phyloP scores from a whole-genome alignment of 2,329 filamentous ascomycete genomes.

The Shiraia bambusicola region DNA sequence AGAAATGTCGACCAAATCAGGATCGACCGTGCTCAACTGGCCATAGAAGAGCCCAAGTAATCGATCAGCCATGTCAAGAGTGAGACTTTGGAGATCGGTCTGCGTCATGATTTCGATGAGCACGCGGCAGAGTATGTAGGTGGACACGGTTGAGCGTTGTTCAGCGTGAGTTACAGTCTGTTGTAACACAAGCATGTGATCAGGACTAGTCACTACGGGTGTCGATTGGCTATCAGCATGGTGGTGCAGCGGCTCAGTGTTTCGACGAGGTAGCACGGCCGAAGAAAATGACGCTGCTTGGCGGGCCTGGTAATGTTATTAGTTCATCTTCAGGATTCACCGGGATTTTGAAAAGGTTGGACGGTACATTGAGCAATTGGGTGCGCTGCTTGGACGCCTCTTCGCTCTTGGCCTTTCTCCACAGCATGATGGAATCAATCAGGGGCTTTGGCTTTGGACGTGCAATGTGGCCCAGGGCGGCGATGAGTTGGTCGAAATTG shows the following conservation, averaged over 20 bases:
- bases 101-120: slow-evolving; percentile 92
- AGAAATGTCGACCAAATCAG: slow-evolving; percentile 75
- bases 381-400: slow-evolving; percentile 57
- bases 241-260: slow-evolving; percentile 38
- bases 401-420: slow-evolving; percentile 95
- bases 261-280: slow-evolving; percentile 37
- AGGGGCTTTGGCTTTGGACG: slow-evolving; percentile 90
- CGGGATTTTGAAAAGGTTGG: no score
- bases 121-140: slow-evolving; percentile 92
- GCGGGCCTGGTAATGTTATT: slow-evolving; percentile 32
- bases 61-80: slow-evolving; percentile 88
- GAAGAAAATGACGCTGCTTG: slow-evolving; percentile 28
- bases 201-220: slow-evolving; percentile 29
- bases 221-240: slow-evolving; percentile 26
- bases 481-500: slow-evolving; percentile 90
- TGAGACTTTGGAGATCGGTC: slow-evolving; percentile 79
- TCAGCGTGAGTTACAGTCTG: slow-evolving; percentile 79
- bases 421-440: slow-evolving; percentile 97
- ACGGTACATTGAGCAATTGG: slow-evolving; percentile 36
- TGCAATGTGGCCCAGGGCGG: slow-evolving; percentile 90
- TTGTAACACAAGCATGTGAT: slow-evolving; percentile 54
- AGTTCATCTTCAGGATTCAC: no score
- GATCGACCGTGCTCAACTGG: slow-evolving; percentile 87
- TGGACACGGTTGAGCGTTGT: slow-evolving; percentile 87
- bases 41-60: slow-evolving; percentile 94